Percentiles rank a stretch among this genome's conserved stretches.
Evolutionary conservation across 805 yeast species (phyloP).

Genomic region (Kodamaea restingae): DNA sequence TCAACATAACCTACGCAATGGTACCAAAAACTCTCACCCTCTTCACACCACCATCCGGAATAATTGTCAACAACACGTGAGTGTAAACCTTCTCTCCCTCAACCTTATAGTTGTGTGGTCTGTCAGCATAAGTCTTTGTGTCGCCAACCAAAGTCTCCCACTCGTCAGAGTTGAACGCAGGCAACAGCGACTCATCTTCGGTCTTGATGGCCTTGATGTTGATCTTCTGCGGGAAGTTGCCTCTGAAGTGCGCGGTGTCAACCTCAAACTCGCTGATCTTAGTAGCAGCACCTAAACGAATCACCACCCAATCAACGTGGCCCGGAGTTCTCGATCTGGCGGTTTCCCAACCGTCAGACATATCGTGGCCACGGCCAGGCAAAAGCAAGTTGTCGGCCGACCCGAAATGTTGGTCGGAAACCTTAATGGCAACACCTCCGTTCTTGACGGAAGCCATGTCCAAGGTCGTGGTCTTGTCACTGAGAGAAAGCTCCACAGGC

Average conservation of each 20-base stretch:
- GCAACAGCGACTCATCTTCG: conserved; percentile 26
- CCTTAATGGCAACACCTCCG: conserved; percentile 84
- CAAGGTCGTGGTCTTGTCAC: conserved; percentile 17
- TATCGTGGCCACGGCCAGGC: conserved; percentile 93
- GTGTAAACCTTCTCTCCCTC: conserved; percentile 38
- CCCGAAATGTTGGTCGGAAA: conserved; percentile 92
- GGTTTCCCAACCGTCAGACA: conserved; percentile 99
- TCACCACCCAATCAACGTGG: conserved; percentile 89
- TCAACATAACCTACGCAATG: conserved; percentile 18
- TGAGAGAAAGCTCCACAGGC: conserved; percentile 33
- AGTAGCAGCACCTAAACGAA: conserved; percentile 68
- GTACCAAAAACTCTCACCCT: conserved; percentile 80
- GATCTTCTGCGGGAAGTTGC: conserved; percentile 86
- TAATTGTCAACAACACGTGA: conserved; percentile 75
- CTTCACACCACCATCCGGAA: conserved; percentile 97
- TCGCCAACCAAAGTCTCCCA: conserved; percentile 70
- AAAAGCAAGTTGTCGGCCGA: conserved; percentile 82
- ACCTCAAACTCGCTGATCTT: conserved; percentile 58
- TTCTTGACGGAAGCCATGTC: conserved; percentile 79
- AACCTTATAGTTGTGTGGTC: conserved; percentile 60
- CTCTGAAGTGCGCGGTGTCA: conserved; percentile 92
- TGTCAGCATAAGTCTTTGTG: conserved; percentile 77
- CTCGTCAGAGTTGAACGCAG: conserved; percentile 38
- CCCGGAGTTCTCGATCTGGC: conserved; percentile 77
- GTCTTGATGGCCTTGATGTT: conserved; percentile 58